Evolutionary conservation across 2,329 filamentous ascomycete species (phyloP).

Genomic region (Cytospora leucostoma): DNA sequence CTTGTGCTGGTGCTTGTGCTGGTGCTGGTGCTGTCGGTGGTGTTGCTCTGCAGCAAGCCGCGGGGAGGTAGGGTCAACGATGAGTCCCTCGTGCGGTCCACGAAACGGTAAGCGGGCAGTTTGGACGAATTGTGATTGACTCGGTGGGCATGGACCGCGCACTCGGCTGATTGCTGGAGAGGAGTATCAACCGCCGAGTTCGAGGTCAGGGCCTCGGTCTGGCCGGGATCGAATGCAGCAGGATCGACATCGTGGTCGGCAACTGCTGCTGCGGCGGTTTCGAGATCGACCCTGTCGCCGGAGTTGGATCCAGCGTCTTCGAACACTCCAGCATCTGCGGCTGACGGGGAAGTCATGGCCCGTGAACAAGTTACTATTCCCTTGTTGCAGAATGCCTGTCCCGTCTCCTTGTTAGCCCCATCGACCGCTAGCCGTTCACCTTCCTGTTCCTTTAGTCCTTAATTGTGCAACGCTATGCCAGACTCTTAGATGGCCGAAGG

Average conservation of each 20-base stretch:
- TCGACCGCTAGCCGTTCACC: not conserved
- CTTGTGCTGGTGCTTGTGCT: constrained; percentile 29
- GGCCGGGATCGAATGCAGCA: constrained; percentile 2
- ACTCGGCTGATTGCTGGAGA: constrained; percentile 4
- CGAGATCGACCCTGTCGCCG: constrained; percentile 17
- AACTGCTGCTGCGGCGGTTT: constrained; percentile 18
- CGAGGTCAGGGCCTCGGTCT: not conserved
- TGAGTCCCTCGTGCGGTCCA: constrained; percentile 38
- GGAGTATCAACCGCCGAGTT: not conserved
- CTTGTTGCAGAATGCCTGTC: constrained; percentile 14
- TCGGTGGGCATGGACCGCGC: constrained; percentile 47
- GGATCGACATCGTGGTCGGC: constrained; percentile 9
- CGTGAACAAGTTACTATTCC: constrained; percentile 8
- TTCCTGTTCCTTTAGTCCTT: not conserved
- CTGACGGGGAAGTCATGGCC: constrained; percentile 21
- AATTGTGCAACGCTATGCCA: not conserved
- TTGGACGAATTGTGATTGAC: constrained; percentile 58
- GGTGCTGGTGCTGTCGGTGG: constrained; percentile 29
- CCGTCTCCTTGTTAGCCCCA: constrained; percentile 16
- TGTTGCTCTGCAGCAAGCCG: constrained; percentile 28
- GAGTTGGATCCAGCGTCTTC: constrained; percentile 12
- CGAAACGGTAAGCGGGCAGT: constrained; percentile 56
- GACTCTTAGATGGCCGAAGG: not conserved
- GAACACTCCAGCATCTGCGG: constrained; percentile 11
- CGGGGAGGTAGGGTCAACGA: constrained; percentile 30